Base-by-base conservation (phyloP, 306 rosid genomes). In the Boehmeria nivea region DNA sequence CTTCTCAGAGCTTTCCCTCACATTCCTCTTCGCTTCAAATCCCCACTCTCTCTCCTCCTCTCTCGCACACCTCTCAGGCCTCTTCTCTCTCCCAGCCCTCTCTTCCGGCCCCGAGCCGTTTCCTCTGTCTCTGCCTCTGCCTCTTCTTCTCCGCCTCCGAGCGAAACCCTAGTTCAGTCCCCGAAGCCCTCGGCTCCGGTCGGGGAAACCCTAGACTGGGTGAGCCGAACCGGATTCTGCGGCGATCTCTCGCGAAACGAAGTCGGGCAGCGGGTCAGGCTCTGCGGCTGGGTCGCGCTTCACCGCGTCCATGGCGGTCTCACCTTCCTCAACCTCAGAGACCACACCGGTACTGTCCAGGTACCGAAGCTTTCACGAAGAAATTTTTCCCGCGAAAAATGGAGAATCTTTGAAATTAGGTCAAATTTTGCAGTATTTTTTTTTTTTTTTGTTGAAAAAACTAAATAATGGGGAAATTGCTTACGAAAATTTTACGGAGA, bases 231-330 rank as follows among this genome's bases (percentile, higher is more conserved):
- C 27, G 72, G 53, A 26, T 61, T 61, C 15, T 91, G 93, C 25
- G 95, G 96, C 20, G 66, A 91, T 0, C 57, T 91, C 63, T 76
- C 81, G 49, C 50, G 19, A 3, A 60, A 63, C 19, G 87, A 87
- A 53, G 85, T 80, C 17, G 94, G 93, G 16, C 72, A 82, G 67
- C 76, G 65, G 60, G 93, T 87, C 44, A 72, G 43, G 22, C 81
- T 91, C 39, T 91, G 96, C 71, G 98, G 98, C 4, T 91, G 96
- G 96, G 96, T 91, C 64, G 95, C 98, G 2, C 84, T 87, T 58
- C 98, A 87, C 61, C 75, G 98, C 42, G 78, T 91, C 67, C 96
- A 91, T 43, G 96, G 87, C 67, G 89, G 94, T 52, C 83, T 84
- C 50, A 84, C 95, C 26, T 87, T 84, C 60, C 77, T 87, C 60